Evolutionary conservation across 208 protist genomes (phyloP).

Genomic region (Acanthamoeba polyphaga): DNA sequence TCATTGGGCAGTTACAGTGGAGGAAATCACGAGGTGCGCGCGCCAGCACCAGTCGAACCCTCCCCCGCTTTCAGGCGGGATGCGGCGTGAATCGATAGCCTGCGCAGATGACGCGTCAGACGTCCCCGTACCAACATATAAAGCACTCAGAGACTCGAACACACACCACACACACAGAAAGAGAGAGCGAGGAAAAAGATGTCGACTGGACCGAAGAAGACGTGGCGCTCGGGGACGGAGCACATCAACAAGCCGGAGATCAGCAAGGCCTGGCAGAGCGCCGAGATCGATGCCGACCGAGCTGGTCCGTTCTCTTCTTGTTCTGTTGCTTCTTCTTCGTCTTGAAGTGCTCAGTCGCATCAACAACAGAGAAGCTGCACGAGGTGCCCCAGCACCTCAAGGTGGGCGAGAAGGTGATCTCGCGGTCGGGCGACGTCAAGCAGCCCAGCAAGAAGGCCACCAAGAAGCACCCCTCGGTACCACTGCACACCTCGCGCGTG

Average conservation of each 20-base stretch:
- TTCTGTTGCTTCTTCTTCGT: background rate
- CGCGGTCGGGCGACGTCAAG: background rate
- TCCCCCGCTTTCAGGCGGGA: too few relatives aligned
- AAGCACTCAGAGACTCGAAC: too few relatives aligned
- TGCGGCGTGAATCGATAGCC: too few relatives aligned
- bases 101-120: too few relatives aligned
- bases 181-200: background rate
- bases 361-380: background rate
- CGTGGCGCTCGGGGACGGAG: background rate
- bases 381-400: constrained; percentile 32
- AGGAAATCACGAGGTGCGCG: too few relatives aligned
- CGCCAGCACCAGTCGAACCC: too few relatives aligned
- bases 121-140: too few relatives aligned
- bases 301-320: background rate
- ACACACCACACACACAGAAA: too few relatives aligned
- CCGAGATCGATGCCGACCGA: constrained; percentile 3
- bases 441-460: background rate
- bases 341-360: background rate
- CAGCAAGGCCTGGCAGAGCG: background rate
- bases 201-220: constrained; percentile 12
- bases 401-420: background rate
- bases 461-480: constrained; percentile 32
- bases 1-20: too few relatives aligned
- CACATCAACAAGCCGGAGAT: constrained; percentile 27
- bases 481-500: background rate